These are phyloP conservation scores for Smallanthus sonchifolius DNA, from an alignment of 129 eudicot species.

Conservation along the genomic window DNA sequence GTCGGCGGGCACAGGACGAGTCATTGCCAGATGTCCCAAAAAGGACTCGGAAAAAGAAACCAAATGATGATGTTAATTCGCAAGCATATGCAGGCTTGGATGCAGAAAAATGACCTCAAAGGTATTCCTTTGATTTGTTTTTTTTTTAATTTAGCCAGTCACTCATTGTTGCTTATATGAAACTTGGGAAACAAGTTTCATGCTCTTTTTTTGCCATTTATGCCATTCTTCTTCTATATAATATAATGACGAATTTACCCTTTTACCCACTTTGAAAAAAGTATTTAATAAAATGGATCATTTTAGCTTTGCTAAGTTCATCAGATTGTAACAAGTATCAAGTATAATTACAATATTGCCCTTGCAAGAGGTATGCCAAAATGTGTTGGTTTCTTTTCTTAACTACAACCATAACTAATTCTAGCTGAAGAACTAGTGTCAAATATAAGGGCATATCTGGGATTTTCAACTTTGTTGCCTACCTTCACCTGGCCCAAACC, in stretches of 20 bases:
- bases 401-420: background rate
- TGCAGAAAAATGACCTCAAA: constrained; percentile 16
- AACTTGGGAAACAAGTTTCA: constrained; percentile 18
- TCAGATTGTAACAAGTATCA: background rate
- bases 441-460: background rate
- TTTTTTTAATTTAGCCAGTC: background rate
- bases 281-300: background rate
- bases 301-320: background rate
- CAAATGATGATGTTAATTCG: constrained; percentile 16
- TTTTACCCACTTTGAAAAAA: background rate
- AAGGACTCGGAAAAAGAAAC: constrained; percentile 34
- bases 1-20: constrained; percentile 23
- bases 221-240: background rate
- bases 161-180: constrained; percentile 6
- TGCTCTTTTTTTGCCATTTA: background rate
- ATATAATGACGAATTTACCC: background rate
- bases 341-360: background rate
- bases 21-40: constrained; percentile 27
- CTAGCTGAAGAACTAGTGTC: constrained; percentile 25
- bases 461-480: too few species aligned
- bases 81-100: constrained; percentile 14
- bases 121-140: background rate
- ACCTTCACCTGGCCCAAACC: too few species aligned
- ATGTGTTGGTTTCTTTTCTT: background rate
- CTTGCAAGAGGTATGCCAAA: background rate